Base-by-base conservation (phyloP, 2,329 filamentous ascomycete species). In the Rhynchosporium graminicola region DNA sequence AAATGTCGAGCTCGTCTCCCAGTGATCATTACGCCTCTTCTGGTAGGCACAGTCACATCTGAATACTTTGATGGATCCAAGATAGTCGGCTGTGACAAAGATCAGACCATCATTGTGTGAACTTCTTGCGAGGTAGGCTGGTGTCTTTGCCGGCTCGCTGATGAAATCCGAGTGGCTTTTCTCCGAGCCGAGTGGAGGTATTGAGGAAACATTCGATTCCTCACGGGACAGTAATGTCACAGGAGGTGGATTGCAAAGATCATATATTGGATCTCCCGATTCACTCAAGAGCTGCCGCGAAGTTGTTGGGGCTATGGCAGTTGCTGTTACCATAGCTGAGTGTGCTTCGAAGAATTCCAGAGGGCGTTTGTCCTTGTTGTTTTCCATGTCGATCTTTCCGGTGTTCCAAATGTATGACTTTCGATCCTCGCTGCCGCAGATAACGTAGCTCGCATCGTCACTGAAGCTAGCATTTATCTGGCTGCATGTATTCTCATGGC, bases 191-290 rank as follows among this genome's bases (percentile, higher is more conserved):
- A 57, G 52, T 48, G 47, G 50, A 46, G 66, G 63, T 65, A 77
- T 79, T 0, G 83, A 83, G 1, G 81, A 82, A 5, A 76, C 74
- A 57, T 77, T 73, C 15, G 82, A 83, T 70, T 95, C 91, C 26
- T 88, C 86, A 31, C 87, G 83, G 67, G 89, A 92, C 65, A 93
- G 81, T 20, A 98, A 80, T 6, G 87, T 93, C 15, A 98, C 87
- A 0, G 94, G 92, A 0, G 94, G 95, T 4, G 95, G 95, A 70
- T 98, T 98, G 80, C 95, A 98, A 0, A 98, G 82, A 70, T 97
- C 93, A 74, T 92, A 99, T n/a, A 99, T 85, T 1, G 95, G 93
- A 73, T 99, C 72, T 29, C 61, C 90, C 0, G 92, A 96, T 13
- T 85, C 83, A 57, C 89, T 87, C 0, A 99, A 82, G 2, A 95